A percentile compares a stretch with the other conserved stretches of the same genome.
These are phyloP conservation scores for Cryptococcus hybrid DNA, from an alignment of 1,284 basidiomycete species.

Conservation along the genomic window DNA sequence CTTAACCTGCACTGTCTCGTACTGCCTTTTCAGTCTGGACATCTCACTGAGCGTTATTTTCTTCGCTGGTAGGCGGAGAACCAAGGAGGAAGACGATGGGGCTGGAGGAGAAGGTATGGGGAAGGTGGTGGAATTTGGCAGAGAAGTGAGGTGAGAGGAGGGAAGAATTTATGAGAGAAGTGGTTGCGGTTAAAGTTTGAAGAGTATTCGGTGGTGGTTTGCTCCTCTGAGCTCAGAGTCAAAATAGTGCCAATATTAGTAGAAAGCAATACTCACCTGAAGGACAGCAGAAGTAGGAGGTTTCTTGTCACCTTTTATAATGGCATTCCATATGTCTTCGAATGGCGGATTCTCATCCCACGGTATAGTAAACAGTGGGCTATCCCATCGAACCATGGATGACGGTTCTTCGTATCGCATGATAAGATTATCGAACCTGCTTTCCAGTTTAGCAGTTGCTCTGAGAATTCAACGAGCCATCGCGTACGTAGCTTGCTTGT, in stretches of 20 bases:
- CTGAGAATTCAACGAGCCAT: background rate
- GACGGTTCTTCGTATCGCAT: conserved; percentile 93
- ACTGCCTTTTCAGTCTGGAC: conserved; percentile 82
- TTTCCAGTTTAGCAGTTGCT: background rate
- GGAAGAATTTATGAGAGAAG: conserved; percentile 63
- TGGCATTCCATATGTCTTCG: conserved; percentile 74
- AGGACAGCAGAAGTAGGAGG: conserved; percentile 85
- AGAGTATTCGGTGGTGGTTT: conserved; percentile 80
- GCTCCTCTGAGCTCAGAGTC: conserved; percentile 56
- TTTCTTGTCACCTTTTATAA: conserved; percentile 75
- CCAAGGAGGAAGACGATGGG: conserved; percentile 11
- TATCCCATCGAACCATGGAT: conserved; percentile 96
- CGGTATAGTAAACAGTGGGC: conserved; percentile 81
- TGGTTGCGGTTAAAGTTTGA: conserved; percentile 70
- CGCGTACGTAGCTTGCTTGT: conserved; percentile 71
- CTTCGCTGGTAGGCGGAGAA: conserved; percentile 49
- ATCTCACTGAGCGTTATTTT: conserved; percentile 76
- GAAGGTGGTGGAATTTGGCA: conserved; percentile 54
- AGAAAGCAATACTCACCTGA: conserved; percentile 56
- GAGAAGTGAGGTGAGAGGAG: conserved; percentile 61
- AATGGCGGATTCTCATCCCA: conserved; percentile 67
- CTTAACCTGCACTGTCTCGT: conserved; percentile 79
- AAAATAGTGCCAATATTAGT: background rate
- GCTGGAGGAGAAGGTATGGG: conserved; percentile 58
- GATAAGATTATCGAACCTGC: conserved; percentile 83